Base-by-base conservation (phyloP, 805 yeast species). In the Suhomyces prunicola region DNA sequence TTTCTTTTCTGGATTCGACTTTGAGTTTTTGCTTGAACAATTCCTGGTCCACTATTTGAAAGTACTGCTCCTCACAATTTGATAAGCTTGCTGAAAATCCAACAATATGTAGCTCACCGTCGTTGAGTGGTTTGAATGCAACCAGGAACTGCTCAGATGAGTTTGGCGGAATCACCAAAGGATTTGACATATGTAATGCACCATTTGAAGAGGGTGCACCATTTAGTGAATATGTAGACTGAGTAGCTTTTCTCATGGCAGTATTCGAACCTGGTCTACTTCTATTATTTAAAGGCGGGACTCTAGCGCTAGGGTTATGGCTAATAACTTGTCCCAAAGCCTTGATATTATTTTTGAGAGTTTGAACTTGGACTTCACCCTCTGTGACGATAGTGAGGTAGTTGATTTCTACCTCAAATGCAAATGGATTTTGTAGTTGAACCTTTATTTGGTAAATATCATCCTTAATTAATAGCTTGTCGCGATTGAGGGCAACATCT, bases 361-460 rank as follows among this genome's bases (percentile, higher is more conserved):
- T 73, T 42, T 71, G 68, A 1, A 72, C 62, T n/a, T 61, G 51
- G 4, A 63, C 64, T 5, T 52, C 61, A 6, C 66, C 67, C 10
- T 65, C 70, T 3, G 72, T 61, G 1, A 66, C 68, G 2, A 86
- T 68, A 39, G 70, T 61, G 3, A 87, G 62, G 29, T 78, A 78
- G 17, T 74, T 72, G 5, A 92, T 70, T 39, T 82, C 85, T 12
- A 92, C 71, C 42, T 86, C 90, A 66, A 89, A 90, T 5, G 81
- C 80, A 69, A 83, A 90, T 7, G 97, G 96, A 64, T 93, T 93
- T 62, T 87, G 91, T 7, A 92, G 61, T 3, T 74, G 70, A 1
- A 89, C 70, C 5, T 72, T 64, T 15, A 88, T 72, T 52, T 83
- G 87, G 10, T 82, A 79, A 4, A 80, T 73, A 50, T 90, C 96